Evolutionary conservation across 1,284 basidiomycete species (phyloP).

Genomic region (Neolentinus lepideus): DNA sequence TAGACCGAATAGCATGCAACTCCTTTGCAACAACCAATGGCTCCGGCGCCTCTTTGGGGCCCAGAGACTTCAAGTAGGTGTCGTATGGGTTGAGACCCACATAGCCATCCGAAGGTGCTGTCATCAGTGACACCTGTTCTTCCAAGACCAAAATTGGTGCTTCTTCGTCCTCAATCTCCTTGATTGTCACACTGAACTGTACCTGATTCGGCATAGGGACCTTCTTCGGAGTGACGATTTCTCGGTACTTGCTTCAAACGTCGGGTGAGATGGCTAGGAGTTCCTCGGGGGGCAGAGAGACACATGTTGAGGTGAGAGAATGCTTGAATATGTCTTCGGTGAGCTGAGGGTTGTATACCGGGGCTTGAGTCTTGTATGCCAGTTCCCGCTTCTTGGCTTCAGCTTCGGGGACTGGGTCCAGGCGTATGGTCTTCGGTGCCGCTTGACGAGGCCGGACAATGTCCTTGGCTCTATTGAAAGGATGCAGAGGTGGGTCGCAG

Average conservation of each 20-base stretch:
- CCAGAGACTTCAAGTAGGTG: slow-evolving; percentile 5
- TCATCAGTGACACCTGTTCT: not conserved
- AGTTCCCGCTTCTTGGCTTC: too few species aligned
- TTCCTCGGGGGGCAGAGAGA: too few species aligned
- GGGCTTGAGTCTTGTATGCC: too few species aligned
- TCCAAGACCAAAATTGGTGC: not conserved
- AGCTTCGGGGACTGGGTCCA: too few species aligned
- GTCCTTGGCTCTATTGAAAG: too few species aligned
- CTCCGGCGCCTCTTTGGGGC: not conserved
- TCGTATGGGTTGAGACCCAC: not conserved
- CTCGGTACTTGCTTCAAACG: not conserved
- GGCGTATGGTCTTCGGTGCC: too few species aligned
- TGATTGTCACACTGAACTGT: not conserved
- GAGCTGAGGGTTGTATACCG: not conserved
- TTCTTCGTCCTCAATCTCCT: not conserved
- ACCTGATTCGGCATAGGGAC: not conserved
- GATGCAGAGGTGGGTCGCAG: too few species aligned
- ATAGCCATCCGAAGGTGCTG: not conserved
- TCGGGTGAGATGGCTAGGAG: not conserved
- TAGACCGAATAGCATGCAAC: slow-evolving; percentile 8
- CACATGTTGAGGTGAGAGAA: too few species aligned
- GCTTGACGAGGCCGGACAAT: too few species aligned
- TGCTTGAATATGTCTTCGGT: too few species aligned
- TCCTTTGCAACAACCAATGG: not conserved
- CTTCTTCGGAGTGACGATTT: not conserved